Conservation (phyloP, 331 rosid genomes). For the Malus hybrid region DNA sequence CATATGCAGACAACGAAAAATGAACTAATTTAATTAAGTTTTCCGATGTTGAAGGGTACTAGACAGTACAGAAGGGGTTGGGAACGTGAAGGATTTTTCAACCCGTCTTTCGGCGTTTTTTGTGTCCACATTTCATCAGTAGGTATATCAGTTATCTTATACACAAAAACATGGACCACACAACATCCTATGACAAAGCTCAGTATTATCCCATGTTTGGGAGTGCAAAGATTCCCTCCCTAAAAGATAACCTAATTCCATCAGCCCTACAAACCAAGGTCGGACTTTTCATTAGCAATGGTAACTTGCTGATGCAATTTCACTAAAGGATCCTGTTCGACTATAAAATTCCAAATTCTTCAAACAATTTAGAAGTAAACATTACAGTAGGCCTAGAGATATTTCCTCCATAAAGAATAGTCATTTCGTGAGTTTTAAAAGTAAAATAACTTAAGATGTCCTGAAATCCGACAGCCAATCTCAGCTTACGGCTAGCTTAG, state of each 20-base stretch:
- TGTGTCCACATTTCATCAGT: constrained; percentile 6
- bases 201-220: constrained; percentile 9
- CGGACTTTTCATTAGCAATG: not conserved
- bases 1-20: not conserved
- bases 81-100: constrained; percentile 8
- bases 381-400: not conserved
- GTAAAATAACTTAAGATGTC: not conserved
- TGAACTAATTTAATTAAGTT: not conserved
- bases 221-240: constrained; percentile 9
- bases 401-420: not conserved
- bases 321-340: too few species aligned
- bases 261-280: constrained; percentile 3
- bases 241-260: not conserved
- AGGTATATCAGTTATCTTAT: not conserved
- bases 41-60: constrained; percentile 14
- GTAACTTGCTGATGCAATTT: not conserved
- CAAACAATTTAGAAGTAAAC: not conserved
- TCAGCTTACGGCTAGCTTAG: not conserved
- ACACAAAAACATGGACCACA: constrained; percentile 18
- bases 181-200: constrained; percentile 1
- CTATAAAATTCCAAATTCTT: not conserved
- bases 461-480: not conserved
- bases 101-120: constrained; percentile 14
- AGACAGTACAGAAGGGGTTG: not conserved
- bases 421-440: not conserved